A percentile compares a stretch with the other conserved stretches of the same genome.
Evolutionary conservation across 2,329 filamentous ascomycete genomes (phyloP).

Genomic region (Cryphonectria japonica): DNA sequence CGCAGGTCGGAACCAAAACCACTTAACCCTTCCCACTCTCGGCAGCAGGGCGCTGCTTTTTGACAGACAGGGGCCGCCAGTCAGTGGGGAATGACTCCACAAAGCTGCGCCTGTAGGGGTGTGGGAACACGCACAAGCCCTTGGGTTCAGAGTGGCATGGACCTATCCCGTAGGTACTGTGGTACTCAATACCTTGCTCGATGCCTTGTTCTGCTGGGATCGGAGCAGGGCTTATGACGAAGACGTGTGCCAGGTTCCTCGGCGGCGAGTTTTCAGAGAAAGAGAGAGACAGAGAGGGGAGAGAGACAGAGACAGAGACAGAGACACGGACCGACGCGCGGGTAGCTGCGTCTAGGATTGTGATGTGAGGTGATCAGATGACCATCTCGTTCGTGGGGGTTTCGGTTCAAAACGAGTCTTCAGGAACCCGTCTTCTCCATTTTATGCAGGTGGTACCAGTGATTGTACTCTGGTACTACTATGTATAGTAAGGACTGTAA

Average conservation of each 20-base stretch:
- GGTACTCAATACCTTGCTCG: neutral
- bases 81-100: neutral
- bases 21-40: neutral
- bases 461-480: neutral
- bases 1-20: neutral
- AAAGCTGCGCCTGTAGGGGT: slow-evolving; percentile 1
- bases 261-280: neutral
- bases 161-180: neutral
- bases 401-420: neutral
- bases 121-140: neutral
- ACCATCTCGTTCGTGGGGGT: neutral
- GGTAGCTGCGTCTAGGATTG: neutral
- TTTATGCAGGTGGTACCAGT: neutral
- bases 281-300: too few relatives aligned
- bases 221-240: neutral
- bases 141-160: neutral
- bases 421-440: neutral
- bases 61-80: slow-evolving; percentile 5
- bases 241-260: neutral
- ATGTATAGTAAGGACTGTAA: neutral
- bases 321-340: neutral
- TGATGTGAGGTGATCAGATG: neutral
- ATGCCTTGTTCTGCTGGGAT: neutral
- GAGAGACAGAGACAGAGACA: neutral
- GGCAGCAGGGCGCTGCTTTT: neutral